phyloP scores from a whole-genome alignment of 768 basidiomycete genomes.

The Rickenella mellea region DNA sequence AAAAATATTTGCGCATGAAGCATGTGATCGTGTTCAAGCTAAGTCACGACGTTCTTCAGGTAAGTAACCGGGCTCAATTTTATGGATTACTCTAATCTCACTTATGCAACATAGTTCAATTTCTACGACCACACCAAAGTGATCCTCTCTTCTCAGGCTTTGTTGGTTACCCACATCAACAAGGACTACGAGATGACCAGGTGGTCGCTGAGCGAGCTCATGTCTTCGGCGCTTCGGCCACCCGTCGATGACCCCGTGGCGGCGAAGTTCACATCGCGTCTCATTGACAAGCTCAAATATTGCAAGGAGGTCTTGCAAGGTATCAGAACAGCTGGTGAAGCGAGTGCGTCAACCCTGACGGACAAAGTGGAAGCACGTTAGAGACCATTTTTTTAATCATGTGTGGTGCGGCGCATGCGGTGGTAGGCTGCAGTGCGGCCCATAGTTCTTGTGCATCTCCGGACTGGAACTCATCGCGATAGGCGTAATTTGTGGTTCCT shows the following conservation, averaged over 20 bases:
- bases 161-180: constrained; percentile 83
- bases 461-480: too few relatives aligned
- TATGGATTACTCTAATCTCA: constrained; percentile 3
- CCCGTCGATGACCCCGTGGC: constrained; percentile 39
- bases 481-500: too few relatives aligned
- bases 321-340: too few relatives aligned
- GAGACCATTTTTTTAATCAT: too few relatives aligned
- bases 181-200: constrained; percentile 74
- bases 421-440: too few relatives aligned
- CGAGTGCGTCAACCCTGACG: too few relatives aligned
- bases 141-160: constrained; percentile 74
- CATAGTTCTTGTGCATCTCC: too few relatives aligned
- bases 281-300: constrained; percentile 77
- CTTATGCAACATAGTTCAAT: constrained; percentile 63
- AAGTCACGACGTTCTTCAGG: constrained; percentile 94
- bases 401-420: too few relatives aligned
- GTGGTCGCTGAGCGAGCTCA: constrained; percentile 62
- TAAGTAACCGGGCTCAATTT: constrained; percentile 21
- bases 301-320: constrained; percentile 76
- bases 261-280: constrained; percentile 49
- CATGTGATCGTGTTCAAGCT: constrained; percentile 95
- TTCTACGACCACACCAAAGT: constrained; percentile 97
- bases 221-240: constrained; percentile 40
- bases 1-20: constrained; percentile 94
- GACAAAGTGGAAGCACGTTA: too few relatives aligned